phyloP scores from a whole-genome alignment of 2,329 filamentous ascomycete species.

The Penicillium sumatraense region DNA sequence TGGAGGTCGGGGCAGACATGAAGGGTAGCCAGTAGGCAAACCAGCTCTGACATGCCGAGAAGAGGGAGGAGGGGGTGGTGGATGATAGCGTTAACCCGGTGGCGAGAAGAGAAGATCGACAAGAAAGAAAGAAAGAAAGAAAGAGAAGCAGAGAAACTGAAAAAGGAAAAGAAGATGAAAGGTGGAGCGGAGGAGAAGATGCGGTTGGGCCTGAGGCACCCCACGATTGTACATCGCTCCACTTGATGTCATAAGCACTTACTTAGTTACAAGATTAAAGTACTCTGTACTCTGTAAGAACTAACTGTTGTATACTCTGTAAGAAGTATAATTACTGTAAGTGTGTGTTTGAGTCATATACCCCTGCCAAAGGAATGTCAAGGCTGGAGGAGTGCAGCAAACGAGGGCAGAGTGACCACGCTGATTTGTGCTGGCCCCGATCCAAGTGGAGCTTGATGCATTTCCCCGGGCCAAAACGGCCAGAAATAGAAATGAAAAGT shows the following conservation, averaged over 20 bases:
- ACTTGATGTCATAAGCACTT: too few relatives aligned
- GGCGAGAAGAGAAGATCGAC: background rate
- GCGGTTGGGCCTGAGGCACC: background rate
- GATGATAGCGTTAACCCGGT: background rate
- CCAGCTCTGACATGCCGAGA: background rate
- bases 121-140: background rate
- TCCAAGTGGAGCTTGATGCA: background rate
- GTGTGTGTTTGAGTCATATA: background rate
- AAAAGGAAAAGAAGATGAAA: too few relatives aligned
- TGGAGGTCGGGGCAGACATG: slow-evolving; percentile 29
- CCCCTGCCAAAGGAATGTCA: background rate
- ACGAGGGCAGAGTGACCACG: background rate
- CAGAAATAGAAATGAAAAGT: background rate
- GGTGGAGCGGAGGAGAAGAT: too few relatives aligned
- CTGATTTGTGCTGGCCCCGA: background rate
- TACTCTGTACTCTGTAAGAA: too few relatives aligned
- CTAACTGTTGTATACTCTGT: too few relatives aligned
- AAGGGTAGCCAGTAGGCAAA: slow-evolving; percentile 2
- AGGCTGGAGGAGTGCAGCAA: background rate
- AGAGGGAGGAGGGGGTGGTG: background rate
- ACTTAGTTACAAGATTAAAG: too few relatives aligned
- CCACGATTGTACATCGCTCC: too few relatives aligned
- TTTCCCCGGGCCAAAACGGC: slow-evolving; percentile 9
- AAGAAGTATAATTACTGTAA: too few relatives aligned
- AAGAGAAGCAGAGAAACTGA: too few relatives aligned